These are phyloP conservation scores for Aspergillus quadricinctus DNA, from an alignment of 2,329 filamentous ascomycete genomes.

Conservation along the genomic window DNA sequence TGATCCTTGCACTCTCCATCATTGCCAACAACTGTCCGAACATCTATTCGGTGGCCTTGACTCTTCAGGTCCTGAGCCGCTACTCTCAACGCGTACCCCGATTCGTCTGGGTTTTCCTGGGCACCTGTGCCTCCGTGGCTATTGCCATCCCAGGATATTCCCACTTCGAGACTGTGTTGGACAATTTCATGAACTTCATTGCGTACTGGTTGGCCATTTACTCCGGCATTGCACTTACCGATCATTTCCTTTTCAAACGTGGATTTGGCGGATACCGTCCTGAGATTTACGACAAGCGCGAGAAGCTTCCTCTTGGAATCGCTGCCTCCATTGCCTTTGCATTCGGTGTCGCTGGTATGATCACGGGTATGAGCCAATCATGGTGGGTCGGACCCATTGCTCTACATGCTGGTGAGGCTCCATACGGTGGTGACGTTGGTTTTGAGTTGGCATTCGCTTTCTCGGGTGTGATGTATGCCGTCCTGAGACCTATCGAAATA, in stretches of 20 bases:
- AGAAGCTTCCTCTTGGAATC: constrained; percentile 58
- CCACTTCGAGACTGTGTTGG: constrained; percentile 60
- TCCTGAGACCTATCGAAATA: constrained; percentile 49
- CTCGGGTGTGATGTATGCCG: constrained; percentile 49
- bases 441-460: constrained; percentile 66
- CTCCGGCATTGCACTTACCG: constrained; percentile 59
- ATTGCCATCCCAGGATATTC: constrained; percentile 67
- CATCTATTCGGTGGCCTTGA: constrained; percentile 66
- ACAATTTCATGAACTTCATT: constrained; percentile 67
- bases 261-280: constrained; percentile 58
- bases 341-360: constrained; percentile 61
- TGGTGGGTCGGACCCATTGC: constrained; percentile 69
- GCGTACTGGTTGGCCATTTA: constrained; percentile 74
- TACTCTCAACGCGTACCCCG: constrained; percentile 60
- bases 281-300: constrained; percentile 54
- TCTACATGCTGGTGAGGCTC: constrained; percentile 49
- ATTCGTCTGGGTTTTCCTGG: constrained; percentile 62
- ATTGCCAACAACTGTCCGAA: constrained; percentile 69
- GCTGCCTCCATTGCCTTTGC: constrained; percentile 61
- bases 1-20: constrained; percentile 62
- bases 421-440: constrained; percentile 53
- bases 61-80: constrained; percentile 60
- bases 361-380: constrained; percentile 65
- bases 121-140: constrained; percentile 60
- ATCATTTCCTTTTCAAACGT: constrained; percentile 65